Evolutionary conservation across 1,284 basidiomycete genomes (phyloP).

Genomic region (Ceratobasidium sp.): DNA sequence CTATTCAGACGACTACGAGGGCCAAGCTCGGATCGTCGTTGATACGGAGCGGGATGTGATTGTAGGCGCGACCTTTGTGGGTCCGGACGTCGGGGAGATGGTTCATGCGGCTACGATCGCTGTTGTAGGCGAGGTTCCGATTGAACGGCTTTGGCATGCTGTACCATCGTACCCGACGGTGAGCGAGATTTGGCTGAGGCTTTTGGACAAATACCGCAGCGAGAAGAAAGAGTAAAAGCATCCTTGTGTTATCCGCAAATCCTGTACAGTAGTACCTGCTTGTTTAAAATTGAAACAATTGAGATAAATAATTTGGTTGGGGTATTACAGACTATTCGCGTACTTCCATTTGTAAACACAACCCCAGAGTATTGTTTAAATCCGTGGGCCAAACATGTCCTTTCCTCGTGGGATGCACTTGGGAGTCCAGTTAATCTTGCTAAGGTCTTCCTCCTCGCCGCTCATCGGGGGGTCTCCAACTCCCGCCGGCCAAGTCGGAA

Average conservation of each 20-base stretch:
- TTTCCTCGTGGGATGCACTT: slow-evolving; percentile 20
- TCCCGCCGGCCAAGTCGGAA: slow-evolving; percentile 38
- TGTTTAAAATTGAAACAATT: slow-evolving; percentile 9
- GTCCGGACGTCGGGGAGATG: slow-evolving; percentile 39
- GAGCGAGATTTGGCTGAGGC: slow-evolving; percentile 44
- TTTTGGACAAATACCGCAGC: slow-evolving; percentile 42
- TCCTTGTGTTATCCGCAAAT: neutral
- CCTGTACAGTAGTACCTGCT: neutral
- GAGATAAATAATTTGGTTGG: neutral
- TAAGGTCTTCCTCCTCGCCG: slow-evolving; percentile 21
- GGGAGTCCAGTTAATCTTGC: slow-evolving; percentile 37
- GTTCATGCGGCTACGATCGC: slow-evolving; percentile 44
- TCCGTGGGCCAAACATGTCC: neutral
- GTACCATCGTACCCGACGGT: slow-evolving; percentile 43
- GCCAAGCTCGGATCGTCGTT: slow-evolving; percentile 39
- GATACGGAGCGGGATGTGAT: slow-evolving; percentile 33
- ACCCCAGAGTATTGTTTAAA: neutral
- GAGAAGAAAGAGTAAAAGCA: slow-evolving; percentile 22
- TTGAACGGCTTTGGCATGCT: slow-evolving; percentile 43
- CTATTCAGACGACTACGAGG: slow-evolving; percentile 38
- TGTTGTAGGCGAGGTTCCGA: slow-evolving; percentile 34
- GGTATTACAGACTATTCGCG: neutral
- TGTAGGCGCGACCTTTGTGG: slow-evolving; percentile 44
- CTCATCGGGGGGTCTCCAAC: slow-evolving; percentile 10
- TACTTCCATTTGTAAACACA: neutral